These are phyloP conservation scores for Ophidiomyces ophidiicola DNA, from an alignment of 2,329 filamentous ascomycete species.

Conservation along the genomic window DNA sequence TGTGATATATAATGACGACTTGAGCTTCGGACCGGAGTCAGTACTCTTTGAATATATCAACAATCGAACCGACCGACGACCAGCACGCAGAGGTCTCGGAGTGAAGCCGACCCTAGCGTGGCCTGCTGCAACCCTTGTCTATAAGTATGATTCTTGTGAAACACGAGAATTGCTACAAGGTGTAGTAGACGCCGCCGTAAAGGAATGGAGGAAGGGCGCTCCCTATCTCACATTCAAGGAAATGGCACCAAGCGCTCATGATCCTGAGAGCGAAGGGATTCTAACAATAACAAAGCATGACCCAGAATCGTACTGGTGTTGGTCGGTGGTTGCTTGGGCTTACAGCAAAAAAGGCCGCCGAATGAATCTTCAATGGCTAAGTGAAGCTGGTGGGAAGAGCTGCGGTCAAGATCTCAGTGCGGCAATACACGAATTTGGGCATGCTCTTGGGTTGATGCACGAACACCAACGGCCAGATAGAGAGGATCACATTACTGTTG, in stretches of 20 bases:
- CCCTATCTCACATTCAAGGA: constrained; percentile 5
- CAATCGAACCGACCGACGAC: not conserved
- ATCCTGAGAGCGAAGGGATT: constrained; percentile 4
- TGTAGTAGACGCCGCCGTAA: constrained; percentile 7
- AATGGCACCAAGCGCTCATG: constrained; percentile 4
- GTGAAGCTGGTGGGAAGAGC: constrained; percentile 1
- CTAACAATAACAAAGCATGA: constrained; percentile 8
- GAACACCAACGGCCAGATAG: constrained; percentile 9
- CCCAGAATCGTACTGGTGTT: constrained; percentile 7
- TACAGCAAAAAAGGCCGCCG: constrained; percentile 5
- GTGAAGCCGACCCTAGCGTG: not conserved
- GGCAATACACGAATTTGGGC: constrained; percentile 7
- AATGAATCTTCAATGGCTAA: constrained; percentile 9
- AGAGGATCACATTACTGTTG: constrained; percentile 5
- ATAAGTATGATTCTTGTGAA: constrained; percentile 9
- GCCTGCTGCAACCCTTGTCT: constrained; percentile 5
- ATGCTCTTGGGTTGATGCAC: constrained; percentile 7
- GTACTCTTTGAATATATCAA: constrained; percentile 7
- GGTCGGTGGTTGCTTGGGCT: constrained; percentile 6
- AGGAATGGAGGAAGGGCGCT: constrained; percentile 7
- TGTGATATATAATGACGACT: constrained; percentile 7
- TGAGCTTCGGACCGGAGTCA: constrained; percentile 7
- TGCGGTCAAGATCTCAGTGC: constrained; percentile 10
- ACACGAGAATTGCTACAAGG: constrained; percentile 5
- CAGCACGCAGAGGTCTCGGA: constrained; percentile 4